Conservation (phyloP, 352 stramenopile species). For the Globisporangium heterothallicum region DNA sequence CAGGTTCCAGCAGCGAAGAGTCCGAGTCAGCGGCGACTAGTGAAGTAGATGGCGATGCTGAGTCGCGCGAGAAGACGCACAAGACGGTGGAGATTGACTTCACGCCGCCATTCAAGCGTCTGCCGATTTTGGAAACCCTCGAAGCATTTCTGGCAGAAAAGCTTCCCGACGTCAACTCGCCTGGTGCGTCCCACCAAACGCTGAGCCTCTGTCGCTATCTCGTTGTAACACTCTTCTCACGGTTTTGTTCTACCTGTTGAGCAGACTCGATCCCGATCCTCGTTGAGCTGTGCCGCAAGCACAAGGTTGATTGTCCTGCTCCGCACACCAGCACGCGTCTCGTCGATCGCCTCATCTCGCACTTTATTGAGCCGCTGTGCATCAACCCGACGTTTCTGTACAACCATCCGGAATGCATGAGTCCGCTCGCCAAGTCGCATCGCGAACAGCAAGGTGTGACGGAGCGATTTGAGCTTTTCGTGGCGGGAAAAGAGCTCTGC, state of each 20-base stretch:
- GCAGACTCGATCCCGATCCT: conserved; percentile 76
- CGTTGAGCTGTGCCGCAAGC: conserved; percentile 79
- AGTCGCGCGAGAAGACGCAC: conserved; percentile 8
- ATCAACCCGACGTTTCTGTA: conserved; percentile 97
- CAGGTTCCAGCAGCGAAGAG: conserved; percentile 28
- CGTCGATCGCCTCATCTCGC: conserved; percentile 96
- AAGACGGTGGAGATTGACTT: conserved; percentile 95
- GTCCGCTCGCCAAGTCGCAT: conserved; percentile 93
- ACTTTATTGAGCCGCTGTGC: conserved; percentile 94
- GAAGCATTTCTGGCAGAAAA: conserved; percentile 84
- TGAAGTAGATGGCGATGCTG: conserved; percentile 9
- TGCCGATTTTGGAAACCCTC: conserved; percentile 95
- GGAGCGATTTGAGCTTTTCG: conserved; percentile 98
- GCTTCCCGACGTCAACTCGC: conserved; percentile 62
- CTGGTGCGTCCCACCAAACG: conserved; percentile 24
- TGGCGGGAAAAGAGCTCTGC: conserved; percentile 93
- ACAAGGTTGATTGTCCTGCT: conserved; percentile 87
- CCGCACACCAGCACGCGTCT: conserved; percentile 94
- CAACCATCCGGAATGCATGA: conserved; percentile 98
- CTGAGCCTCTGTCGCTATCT: background rate
- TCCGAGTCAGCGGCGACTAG: conserved; percentile 4
- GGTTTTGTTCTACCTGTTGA: background rate
- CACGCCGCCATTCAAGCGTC: conserved; percentile 95
- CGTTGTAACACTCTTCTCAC: background rate
- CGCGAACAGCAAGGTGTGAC: conserved; percentile 91